A percentile compares a stretch with the other conserved stretches of the same genome.
Conservation (phyloP, 2,329 filamentous ascomycete species). For the Epichloe hybrida region DNA sequence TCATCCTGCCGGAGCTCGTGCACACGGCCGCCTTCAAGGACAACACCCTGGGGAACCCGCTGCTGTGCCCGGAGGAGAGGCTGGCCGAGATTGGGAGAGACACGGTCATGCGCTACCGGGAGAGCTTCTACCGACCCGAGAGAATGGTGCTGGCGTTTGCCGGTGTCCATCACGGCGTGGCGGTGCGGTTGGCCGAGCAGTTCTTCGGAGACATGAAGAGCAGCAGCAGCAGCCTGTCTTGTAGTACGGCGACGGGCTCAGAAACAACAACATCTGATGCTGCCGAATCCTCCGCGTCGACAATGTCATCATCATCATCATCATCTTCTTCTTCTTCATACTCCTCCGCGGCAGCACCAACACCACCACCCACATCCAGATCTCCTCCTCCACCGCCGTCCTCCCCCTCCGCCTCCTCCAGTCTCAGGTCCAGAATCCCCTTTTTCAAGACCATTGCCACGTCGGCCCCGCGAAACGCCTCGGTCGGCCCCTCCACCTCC, state of each 20-base stretch:
- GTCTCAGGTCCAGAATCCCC: slow-evolving; percentile 64
- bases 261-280: slow-evolving; percentile 36
- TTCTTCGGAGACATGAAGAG: slow-evolving; percentile 84
- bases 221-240: slow-evolving; percentile 12
- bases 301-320: slow-evolving; percentile 12
- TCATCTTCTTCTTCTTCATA: slow-evolving; percentile 16
- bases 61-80: slow-evolving; percentile 80
- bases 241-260: slow-evolving; percentile 33
- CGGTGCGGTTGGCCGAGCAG: slow-evolving; percentile 64
- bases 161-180: slow-evolving; percentile 70
- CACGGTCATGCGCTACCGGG: slow-evolving; percentile 65
- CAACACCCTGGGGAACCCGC: slow-evolving; percentile 87
- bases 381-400: slow-evolving; percentile 25
- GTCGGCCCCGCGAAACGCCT: slow-evolving; percentile 50
- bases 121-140: slow-evolving; percentile 77
- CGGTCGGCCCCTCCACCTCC: slow-evolving; percentile 27
- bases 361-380: slow-evolving; percentile 17
- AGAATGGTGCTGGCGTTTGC: slow-evolving; percentile 91
- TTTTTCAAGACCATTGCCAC: slow-evolving; percentile 84
- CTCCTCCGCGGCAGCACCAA: slow-evolving; percentile 15
- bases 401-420: slow-evolving; percentile 29
- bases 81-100: slow-evolving; percentile 59
- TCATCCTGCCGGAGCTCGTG: slow-evolving; percentile 88
- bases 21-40: slow-evolving; percentile 93
- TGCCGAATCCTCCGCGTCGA: slow-evolving; percentile 20